Conservation (phyloP, 345 rosid species). For the Cochlearia excelsa region DNA sequence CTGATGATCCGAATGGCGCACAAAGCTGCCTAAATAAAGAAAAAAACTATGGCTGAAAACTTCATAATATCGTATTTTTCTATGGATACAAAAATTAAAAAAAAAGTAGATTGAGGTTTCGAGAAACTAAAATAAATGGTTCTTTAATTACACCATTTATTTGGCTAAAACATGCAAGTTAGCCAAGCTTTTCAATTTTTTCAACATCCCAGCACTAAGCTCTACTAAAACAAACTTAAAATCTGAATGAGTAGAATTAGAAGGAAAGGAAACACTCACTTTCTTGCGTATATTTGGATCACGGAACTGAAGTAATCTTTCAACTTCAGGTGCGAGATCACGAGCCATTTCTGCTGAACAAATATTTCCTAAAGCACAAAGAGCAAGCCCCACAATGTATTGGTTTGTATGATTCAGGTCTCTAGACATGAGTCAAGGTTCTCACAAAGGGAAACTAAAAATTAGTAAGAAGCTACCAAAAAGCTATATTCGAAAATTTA, state of each 20-base stretch:
- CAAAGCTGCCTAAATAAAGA: slow-evolving; percentile 75
- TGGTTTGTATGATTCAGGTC: slow-evolving; percentile 92
- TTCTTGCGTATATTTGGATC: slow-evolving; percentile 96
- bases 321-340: slow-evolving; percentile 98
- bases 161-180: slow-evolving; percentile 11
- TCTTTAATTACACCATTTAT: slow-evolving; percentile 1
- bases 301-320: slow-evolving; percentile 86
- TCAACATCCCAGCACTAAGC: slow-evolving; percentile 7
- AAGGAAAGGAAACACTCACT: slow-evolving; percentile 43
- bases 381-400: slow-evolving; percentile 97
- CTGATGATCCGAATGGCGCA: slow-evolving; percentile 87
- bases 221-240: background rate
- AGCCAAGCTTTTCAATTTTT: slow-evolving; percentile 6
- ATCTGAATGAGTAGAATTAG: background rate
- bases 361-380: slow-evolving; percentile 96
- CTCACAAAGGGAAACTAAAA: slow-evolving; percentile 26
- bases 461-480: background rate
- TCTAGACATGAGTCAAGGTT: slow-evolving; percentile 64
- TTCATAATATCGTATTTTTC: slow-evolving; percentile 6
- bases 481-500: slow-evolving; percentile 15
- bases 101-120: background rate
- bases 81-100: slow-evolving; percentile 10
- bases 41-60: slow-evolving; percentile 8
- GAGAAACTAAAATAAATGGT: slow-evolving; percentile 4
- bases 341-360: slow-evolving; percentile 99